These are phyloP conservation scores for Dothistroma pini DNA, from an alignment of 2,329 filamentous ascomycete genomes.

Conservation along the genomic window DNA sequence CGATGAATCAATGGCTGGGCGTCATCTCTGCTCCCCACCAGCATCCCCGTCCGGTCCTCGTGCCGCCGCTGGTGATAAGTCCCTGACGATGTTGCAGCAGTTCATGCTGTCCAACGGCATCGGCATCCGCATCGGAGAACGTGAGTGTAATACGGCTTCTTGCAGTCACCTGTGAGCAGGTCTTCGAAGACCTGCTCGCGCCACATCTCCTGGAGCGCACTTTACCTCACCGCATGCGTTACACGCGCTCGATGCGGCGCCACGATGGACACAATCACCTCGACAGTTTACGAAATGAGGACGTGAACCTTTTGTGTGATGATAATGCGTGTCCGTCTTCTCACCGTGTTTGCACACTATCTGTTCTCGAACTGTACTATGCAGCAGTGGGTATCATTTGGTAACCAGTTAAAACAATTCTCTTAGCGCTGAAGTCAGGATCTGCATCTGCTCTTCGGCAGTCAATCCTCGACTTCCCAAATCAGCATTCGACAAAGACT, in stretches of 20 bases:
- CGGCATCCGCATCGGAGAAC: conserved; percentile 8
- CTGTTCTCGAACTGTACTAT: too few species aligned
- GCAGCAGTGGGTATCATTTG: background rate
- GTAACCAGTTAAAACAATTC: background rate
- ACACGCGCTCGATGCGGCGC: background rate
- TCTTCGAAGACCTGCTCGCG: background rate
- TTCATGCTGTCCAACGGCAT: conserved; percentile 22
- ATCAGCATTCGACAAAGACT: too few species aligned
- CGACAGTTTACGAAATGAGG: background rate
- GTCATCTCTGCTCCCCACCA: conserved; percentile 9
- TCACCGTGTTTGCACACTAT: background rate
- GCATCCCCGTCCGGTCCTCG: conserved; percentile 12
- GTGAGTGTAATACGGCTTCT: conserved; percentile 1
- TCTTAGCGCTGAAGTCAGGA: background rate
- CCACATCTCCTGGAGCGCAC: background rate
- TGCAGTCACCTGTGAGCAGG: background rate
- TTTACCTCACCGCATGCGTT: conserved; percentile 6
- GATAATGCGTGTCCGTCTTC: background rate
- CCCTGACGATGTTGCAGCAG: conserved; percentile 20
- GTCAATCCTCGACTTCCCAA: too few species aligned
- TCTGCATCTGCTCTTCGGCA: background rate
- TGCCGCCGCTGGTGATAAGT: conserved; percentile 14
- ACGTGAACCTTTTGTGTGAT: background rate
- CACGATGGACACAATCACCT: conserved; percentile 6
- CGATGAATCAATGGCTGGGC: conserved; percentile 14